phyloP scores from a whole-genome alignment of 352 stramenopile species.

The Phytopythium sindhum region DNA sequence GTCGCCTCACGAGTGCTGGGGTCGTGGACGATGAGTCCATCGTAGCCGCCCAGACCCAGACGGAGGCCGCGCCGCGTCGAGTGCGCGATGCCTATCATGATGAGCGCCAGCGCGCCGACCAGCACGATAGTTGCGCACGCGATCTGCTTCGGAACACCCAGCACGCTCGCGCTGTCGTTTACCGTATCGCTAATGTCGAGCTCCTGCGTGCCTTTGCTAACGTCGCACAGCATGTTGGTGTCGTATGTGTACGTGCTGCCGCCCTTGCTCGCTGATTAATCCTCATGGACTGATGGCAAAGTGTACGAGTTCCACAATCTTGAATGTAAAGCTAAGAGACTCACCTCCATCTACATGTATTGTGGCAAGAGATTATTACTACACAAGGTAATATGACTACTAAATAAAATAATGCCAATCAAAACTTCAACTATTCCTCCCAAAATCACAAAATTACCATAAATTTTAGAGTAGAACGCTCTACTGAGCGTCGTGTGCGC shows the following conservation, averaged over 20 bases:
- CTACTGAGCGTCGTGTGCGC: too few relatives aligned
- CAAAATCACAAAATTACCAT: too few relatives aligned
- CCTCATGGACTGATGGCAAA: too few relatives aligned
- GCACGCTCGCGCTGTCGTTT: slow-evolving; percentile 12
- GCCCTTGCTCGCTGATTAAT: too few relatives aligned
- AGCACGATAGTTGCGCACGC: slow-evolving; percentile 14
- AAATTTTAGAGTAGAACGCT: too few relatives aligned
- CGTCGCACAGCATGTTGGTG: slow-evolving; percentile 21
- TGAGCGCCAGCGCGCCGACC: slow-evolving; percentile 14
- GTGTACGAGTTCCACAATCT: too few relatives aligned
- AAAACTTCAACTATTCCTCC: too few relatives aligned
- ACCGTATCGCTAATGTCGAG: neutral
- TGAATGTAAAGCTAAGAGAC: too few relatives aligned
- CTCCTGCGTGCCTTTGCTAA: slow-evolving; percentile 11
- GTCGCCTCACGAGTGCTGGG: slow-evolving; percentile 6
- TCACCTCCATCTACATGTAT: too few relatives aligned
- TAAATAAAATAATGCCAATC: too few relatives aligned
- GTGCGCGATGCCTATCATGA: slow-evolving; percentile 18
- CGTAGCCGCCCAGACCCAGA: neutral
- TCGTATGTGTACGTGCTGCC: slow-evolving; percentile 10
- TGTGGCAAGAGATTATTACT: too few relatives aligned
- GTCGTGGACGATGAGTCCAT: neutral
- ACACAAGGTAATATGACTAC: too few relatives aligned
- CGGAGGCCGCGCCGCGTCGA: neutral
- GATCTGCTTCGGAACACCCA: slow-evolving; percentile 12